Evolutionary conservation across 1,139 yeast genomes (phyloP).

Genomic region (Williopsis jadinii): DNA sequence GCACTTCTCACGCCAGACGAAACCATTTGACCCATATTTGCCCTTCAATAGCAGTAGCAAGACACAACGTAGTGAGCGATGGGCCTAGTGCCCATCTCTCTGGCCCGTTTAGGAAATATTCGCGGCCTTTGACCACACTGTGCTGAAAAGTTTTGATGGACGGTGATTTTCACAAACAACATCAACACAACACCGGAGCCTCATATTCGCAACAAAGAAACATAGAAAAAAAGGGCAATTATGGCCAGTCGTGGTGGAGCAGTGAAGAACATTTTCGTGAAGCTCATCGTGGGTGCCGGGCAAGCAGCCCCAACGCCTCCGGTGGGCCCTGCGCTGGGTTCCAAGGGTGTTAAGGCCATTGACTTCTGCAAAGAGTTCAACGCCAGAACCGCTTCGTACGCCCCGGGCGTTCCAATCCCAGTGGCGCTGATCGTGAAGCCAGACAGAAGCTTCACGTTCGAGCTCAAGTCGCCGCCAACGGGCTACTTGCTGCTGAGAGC

Average conservation of each 20-base stretch:
- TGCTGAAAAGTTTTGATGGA: no score
- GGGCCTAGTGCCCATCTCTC: background rate
- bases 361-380: constrained; percentile 98
- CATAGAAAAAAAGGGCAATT: background rate
- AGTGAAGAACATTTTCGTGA: constrained; percentile 48
- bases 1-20: background rate
- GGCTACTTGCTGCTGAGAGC: constrained; percentile 81
- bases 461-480: constrained; percentile 87
- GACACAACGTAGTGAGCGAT: background rate
- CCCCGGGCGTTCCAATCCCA: constrained; percentile 87
- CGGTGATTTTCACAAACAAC: background rate
- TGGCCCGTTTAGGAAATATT: background rate
- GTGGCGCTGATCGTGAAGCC: constrained; percentile 80
- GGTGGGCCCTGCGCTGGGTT: constrained; percentile 97
- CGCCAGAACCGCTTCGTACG: constrained; percentile 85
- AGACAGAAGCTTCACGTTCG: constrained; percentile 85
- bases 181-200: background rate
- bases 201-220: no score
- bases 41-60: background rate
- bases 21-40: no score
- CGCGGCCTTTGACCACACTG: background rate
- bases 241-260: constrained; percentile 22
- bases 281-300: constrained; percentile 95
- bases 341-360: constrained; percentile 97
- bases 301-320: constrained; percentile 99